Base-by-base conservation (phyloP, 1,139 yeast species). In the Dujonia santamariae region DNA sequence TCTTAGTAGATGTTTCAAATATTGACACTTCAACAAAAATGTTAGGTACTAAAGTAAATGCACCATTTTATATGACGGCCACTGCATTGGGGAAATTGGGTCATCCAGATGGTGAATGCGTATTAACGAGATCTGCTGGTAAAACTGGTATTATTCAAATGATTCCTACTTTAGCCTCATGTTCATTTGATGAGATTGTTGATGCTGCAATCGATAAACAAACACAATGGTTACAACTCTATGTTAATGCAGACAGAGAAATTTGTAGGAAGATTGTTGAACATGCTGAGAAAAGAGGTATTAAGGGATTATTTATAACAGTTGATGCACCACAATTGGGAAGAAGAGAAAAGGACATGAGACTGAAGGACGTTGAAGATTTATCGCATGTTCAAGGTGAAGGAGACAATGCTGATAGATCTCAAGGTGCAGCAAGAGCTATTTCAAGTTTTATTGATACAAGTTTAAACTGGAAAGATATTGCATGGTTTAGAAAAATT, bases 251-350 rank as follows among this genome's bases (percentile, higher is more conserved):
- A 7, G 74, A 72, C 43, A 47, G 64, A 8, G 60, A 54, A n/a
- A 52, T 84, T 31, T 80, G 92, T 26, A 63, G 66, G 31, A 57
- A 67, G 24, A 68, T 85, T 46, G 78, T 86, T 19, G 68, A 71
- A 44, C 83, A 82, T 46, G 95, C 94, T 1, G 95, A 84, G 56
- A 51, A 61, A 31, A 61, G 87, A 32, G 95, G 96, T 0, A 68
- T 84, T 50, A 81, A 80, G 50, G 96, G 90, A 0, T 65, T 87
- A 16, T 85, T 85, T 54, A 78, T 87, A 36, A 87, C 96, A 0
- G 97, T 88, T 3, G 97, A 90, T 63, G 96, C 97, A 0, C 97
- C 97, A 3, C 87, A 86, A 44, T 70, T 88, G 38, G 97, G 97
- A n/a, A 77, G 95, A 46, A 78, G 97, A 47, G 97, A 90, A 56